Conservation (phyloP, 495 filamentous ascomycete species). For the Lepidopterella palustris region DNA sequence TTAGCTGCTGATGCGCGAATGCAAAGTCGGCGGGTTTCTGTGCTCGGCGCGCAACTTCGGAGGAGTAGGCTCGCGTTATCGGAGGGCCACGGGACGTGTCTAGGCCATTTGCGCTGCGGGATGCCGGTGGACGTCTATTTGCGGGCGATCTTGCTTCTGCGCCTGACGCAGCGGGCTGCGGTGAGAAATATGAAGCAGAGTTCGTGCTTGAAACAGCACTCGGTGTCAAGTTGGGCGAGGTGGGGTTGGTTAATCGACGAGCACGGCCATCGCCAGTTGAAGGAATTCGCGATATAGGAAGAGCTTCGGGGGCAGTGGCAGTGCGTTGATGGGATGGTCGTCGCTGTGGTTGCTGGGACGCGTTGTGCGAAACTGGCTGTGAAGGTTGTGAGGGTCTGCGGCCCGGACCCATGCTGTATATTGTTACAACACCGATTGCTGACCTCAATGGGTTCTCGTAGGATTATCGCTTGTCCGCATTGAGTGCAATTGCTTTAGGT, state of each 20-base stretch:
- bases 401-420: neutral
- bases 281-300: conserved; percentile 16
- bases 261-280: conserved; percentile 11
- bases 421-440: too few relatives aligned
- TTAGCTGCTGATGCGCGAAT: conserved; percentile 22
- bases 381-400: neutral
- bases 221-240: conserved; percentile 18
- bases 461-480: too few relatives aligned
- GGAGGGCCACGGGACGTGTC: conserved; percentile 42
- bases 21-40: conserved; percentile 22
- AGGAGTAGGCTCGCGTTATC: conserved; percentile 38
- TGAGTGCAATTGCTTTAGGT: neutral
- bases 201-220: conserved; percentile 9
- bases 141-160: conserved; percentile 34
- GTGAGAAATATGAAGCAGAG: conserved; percentile 34
- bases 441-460: neutral
- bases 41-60: conserved; percentile 23
- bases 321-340: conserved; percentile 25
- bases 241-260: conserved; percentile 21
- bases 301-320: conserved; percentile 9
- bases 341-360: conserved; percentile 5
- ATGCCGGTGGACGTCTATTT: conserved; percentile 37
- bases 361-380: neutral
- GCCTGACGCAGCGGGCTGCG: conserved; percentile 29
- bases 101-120: conserved; percentile 41